These are phyloP conservation scores for Ophiosphaerella narmari DNA, from an alignment of 2,329 filamentous ascomycete species.

Conservation along the genomic window DNA sequence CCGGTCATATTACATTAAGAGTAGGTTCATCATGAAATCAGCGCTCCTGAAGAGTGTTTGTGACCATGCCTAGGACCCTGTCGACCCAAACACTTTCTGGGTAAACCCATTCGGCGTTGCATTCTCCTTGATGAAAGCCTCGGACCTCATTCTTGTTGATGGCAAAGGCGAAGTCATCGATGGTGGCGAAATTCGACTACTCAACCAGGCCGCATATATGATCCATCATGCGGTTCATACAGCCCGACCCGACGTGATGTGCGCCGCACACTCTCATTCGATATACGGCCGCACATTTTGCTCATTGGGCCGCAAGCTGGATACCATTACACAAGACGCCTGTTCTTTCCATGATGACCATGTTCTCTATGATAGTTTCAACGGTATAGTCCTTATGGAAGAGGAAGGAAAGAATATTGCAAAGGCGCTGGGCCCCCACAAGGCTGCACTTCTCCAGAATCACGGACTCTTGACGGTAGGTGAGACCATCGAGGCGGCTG, in stretches of 20 bases:
- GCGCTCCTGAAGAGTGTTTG: background rate
- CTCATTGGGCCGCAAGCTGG: constrained; percentile 62
- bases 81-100: constrained; percentile 66
- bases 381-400: constrained; percentile 58
- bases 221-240: constrained; percentile 65
- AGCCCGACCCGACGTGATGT: constrained; percentile 63
- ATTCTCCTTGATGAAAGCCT: constrained; percentile 66
- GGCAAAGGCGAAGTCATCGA: constrained; percentile 65
- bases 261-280: constrained; percentile 63
- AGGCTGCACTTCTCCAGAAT: constrained; percentile 59
- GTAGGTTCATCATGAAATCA: constrained; percentile 29
- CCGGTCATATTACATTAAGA: constrained; percentile 66
- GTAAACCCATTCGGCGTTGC: constrained; percentile 69
- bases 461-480: constrained; percentile 59
- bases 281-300: constrained; percentile 67
- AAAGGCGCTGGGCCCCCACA: constrained; percentile 52
- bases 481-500: constrained; percentile 54
- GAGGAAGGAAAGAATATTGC: constrained; percentile 61
- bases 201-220: constrained; percentile 59
- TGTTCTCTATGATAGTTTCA: constrained; percentile 58
- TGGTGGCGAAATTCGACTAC: constrained; percentile 54
- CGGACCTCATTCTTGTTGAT: constrained; percentile 70
- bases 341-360: constrained; percentile 61
- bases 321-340: constrained; percentile 64
- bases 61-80: constrained; percentile 52